Evolutionary conservation across 768 basidiomycete species (phyloP).

Genomic region (Calocybe gangraenosa): DNA sequence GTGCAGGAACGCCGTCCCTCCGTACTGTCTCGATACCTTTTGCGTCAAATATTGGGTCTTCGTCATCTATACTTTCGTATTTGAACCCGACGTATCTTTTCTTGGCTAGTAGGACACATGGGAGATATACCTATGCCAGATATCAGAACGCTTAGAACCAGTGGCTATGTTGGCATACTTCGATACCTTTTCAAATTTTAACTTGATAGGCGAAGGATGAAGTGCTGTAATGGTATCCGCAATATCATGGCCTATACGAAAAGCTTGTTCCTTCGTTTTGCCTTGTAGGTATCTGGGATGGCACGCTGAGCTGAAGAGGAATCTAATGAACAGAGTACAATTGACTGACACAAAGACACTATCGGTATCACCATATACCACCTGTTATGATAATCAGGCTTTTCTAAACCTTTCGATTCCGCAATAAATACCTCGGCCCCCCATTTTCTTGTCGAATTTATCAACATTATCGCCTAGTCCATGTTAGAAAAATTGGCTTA

Average conservation of each 20-base stretch:
- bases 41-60: constrained; percentile 82
- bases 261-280: constrained; percentile 90
- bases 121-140: constrained; percentile 80
- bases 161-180: not conserved
- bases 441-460: constrained; percentile 80
- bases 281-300: constrained; percentile 66
- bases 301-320: not conserved
- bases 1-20: constrained; percentile 86
- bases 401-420: not conserved
- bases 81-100: constrained; percentile 98
- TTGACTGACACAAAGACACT: constrained; percentile 75
- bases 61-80: constrained; percentile 80
- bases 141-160: not conserved
- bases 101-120: constrained; percentile 94
- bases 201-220: constrained; percentile 89
- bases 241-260: constrained; percentile 89
- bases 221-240: constrained; percentile 79
- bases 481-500: not conserved
- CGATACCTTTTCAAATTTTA: constrained; percentile 95
- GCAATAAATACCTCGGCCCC: constrained; percentile 52
- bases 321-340: not conserved
- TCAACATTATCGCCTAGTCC: constrained; percentile 72
- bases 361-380: constrained; percentile 98
- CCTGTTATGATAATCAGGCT: constrained; percentile 28
- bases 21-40: constrained; percentile 98